Evolutionary conservation across 768 basidiomycete genomes (phyloP), one percentile per base, ranked within the genome.

Genomic region (Lentinula guzmanii): DNA sequence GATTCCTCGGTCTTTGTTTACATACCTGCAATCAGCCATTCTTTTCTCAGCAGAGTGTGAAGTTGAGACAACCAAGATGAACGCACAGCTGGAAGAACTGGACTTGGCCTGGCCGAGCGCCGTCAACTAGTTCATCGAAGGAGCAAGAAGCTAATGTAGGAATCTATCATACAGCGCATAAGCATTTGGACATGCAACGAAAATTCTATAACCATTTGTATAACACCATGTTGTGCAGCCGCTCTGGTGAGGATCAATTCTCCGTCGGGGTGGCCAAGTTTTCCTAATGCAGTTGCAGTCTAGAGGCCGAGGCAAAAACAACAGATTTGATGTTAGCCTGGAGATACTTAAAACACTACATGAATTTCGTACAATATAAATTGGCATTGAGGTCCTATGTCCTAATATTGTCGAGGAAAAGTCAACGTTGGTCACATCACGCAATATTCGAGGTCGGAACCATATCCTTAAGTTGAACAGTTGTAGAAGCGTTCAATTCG

Each of bases 81-180:
- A 68, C 83, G 66, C 70, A 92, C 79, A 98, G 75, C 72, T 98
- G 96, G 55, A 97, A 72, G 72, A 95, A 95, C 69, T 91, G 90
- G 3, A 84, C 77, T 74, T 98, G 95, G 1, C 81, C 85, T 4
- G 89, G 87, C 45, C 81, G 74, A 11, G 93, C 90, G 0, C 86
- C 90, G 70, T 96, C 90, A n/a, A 97, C 80, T 54, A 98, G 85
- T 71, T 98, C 94, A 70, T 98, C 95, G 72, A 98, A 97, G 0
- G 93, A 91, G 72, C 95, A 98, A 0, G 92, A 95, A 0, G 96
- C 93, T 21, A 98, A 79, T 0, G 97, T 98, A 1, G 95, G 94
- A 58, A 98, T 96, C 95, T 95, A 52, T n/a, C 39, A 6, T 13
- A 8, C 61, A 55, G 21, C 13, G 39, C 43, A 24, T 16, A 15